phyloP scores from a whole-genome alignment of 2,329 filamentous ascomycete genomes.

The Elsinoe batatas region DNA sequence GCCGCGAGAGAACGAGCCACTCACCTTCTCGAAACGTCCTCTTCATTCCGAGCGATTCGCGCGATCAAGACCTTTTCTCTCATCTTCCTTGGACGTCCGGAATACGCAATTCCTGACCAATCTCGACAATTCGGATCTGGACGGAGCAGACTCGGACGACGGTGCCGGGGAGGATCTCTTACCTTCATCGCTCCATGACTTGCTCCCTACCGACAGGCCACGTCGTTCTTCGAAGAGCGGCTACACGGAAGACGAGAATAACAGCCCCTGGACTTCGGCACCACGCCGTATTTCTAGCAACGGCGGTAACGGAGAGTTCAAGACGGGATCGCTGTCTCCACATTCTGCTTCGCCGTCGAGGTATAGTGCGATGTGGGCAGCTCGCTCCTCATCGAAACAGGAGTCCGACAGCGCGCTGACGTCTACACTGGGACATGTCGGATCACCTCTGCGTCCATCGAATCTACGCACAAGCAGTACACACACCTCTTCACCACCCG shows the following conservation, averaged over 20 bases:
- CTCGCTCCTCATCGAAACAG: slow-evolving; percentile 37
- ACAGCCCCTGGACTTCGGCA: slow-evolving; percentile 25
- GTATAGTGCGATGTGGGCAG: slow-evolving; percentile 49
- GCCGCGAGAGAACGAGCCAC: slow-evolving; percentile 56
- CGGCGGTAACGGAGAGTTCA: slow-evolving; percentile 31
- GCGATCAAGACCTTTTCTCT: slow-evolving; percentile 6
- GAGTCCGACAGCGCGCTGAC: slow-evolving; percentile 41
- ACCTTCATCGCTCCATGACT: slow-evolving; percentile 57
- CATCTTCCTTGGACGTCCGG: slow-evolving; percentile 10
- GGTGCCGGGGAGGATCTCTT: slow-evolving; percentile 90
- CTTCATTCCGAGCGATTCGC: slow-evolving; percentile 55
- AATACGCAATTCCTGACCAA: slow-evolving; percentile 18
- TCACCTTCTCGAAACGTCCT: slow-evolving; percentile 55
- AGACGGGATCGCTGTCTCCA: slow-evolving; percentile 38
- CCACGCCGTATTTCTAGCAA: slow-evolving; percentile 33
- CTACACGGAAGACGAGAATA: slow-evolving; percentile 42
- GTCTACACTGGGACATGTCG: slow-evolving; percentile 44
- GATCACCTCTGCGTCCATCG: slow-evolving; percentile 49
- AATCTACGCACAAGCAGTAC: slow-evolving; percentile 40
- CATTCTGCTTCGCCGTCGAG: slow-evolving; percentile 52
- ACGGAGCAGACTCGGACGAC: slow-evolving; percentile 53
- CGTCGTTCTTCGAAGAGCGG: slow-evolving; percentile 50
- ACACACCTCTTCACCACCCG: slow-evolving; percentile 33
- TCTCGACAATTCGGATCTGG: slow-evolving; percentile 38
- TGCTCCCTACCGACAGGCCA: slow-evolving; percentile 52